phyloP scores from a whole-genome alignment of 352 stramenopile genomes.

The Globisporangium ultimum region DNA sequence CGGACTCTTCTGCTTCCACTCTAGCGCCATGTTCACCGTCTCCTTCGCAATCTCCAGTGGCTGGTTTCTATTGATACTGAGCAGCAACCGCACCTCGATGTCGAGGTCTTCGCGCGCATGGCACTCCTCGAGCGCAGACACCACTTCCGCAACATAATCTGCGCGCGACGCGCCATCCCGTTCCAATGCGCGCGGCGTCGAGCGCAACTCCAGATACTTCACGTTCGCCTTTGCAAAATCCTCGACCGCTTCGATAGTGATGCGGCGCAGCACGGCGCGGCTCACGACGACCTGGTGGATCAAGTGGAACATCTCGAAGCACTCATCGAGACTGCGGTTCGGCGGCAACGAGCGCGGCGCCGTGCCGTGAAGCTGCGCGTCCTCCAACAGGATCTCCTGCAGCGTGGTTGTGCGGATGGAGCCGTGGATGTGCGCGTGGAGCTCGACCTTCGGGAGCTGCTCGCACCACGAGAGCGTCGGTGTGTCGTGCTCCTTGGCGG shows the following conservation, averaged over 20 bases:
- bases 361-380: conserved; percentile 24
- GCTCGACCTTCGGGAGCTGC: conserved; percentile 76
- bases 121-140: conserved; percentile 64
- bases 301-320: conserved; percentile 86
- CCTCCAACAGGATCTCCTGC: conserved; percentile 52
- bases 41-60: conserved; percentile 57
- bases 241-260: conserved; percentile 78
- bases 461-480: conserved; percentile 44
- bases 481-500: not conserved
- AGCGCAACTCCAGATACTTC: conserved; percentile 82
- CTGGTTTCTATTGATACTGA: conserved; percentile 84
- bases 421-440: conserved; percentile 88
- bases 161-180: conserved; percentile 45
- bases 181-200: conserved; percentile 64
- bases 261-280: conserved; percentile 48
- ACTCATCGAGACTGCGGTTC: conserved; percentile 71
- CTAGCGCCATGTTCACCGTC: conserved; percentile 53
- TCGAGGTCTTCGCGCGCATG: conserved; percentile 47
- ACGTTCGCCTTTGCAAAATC: conserved; percentile 82
- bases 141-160: conserved; percentile 74
- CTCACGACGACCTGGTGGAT: conserved; percentile 84
- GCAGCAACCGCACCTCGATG: conserved; percentile 71
- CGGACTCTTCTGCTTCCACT: conserved; percentile 42
- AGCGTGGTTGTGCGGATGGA: conserved; percentile 71
- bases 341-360: conserved; percentile 31